Conservation (phyloP, 1,284 basidiomycete species). For the Papiliotrema fonsecae region DNA sequence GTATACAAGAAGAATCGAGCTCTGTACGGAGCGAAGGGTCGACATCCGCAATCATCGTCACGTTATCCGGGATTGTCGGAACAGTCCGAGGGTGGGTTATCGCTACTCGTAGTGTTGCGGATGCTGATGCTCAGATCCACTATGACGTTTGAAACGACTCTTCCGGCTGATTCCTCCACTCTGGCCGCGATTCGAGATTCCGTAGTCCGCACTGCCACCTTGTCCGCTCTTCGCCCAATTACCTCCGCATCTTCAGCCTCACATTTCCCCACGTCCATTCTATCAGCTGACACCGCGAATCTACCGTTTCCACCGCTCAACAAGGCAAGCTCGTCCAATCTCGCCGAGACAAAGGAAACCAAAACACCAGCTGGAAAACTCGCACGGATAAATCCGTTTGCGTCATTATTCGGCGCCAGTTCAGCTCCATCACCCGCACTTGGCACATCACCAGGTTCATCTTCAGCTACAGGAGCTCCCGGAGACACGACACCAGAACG, state of each 20-base stretch:
- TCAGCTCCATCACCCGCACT: neutral
- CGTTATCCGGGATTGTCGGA: constrained; percentile 74
- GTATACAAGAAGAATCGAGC: neutral
- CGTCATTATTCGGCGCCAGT: constrained; percentile 36
- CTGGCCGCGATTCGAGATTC: constrained; percentile 60
- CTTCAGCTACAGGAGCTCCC: neutral
- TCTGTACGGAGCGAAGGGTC: neutral
- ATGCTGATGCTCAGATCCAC: constrained; percentile 12
- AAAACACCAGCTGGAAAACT: constrained; percentile 22
- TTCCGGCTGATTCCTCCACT: constrained; percentile 59
- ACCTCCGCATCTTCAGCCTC: constrained; percentile 45
- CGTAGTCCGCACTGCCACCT: constrained; percentile 49
- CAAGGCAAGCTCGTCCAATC: constrained; percentile 15
- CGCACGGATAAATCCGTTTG: constrained; percentile 42
- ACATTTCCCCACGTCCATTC: constrained; percentile 59
- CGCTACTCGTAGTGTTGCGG: too few relatives aligned
- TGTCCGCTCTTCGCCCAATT: constrained; percentile 38
- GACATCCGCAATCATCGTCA: constrained; percentile 55
- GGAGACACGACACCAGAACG: constrained; percentile 7
- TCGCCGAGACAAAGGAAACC: constrained; percentile 15
- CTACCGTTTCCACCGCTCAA: constrained; percentile 63
- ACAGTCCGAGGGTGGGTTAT: constrained; percentile 54
- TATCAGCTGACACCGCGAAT: constrained; percentile 54
- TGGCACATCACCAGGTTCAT: constrained; percentile 7
- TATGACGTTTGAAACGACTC: constrained; percentile 30